Conservation (phyloP, 371 early-diverging fungal genomes). For the Sporodiniella umbellata region DNA sequence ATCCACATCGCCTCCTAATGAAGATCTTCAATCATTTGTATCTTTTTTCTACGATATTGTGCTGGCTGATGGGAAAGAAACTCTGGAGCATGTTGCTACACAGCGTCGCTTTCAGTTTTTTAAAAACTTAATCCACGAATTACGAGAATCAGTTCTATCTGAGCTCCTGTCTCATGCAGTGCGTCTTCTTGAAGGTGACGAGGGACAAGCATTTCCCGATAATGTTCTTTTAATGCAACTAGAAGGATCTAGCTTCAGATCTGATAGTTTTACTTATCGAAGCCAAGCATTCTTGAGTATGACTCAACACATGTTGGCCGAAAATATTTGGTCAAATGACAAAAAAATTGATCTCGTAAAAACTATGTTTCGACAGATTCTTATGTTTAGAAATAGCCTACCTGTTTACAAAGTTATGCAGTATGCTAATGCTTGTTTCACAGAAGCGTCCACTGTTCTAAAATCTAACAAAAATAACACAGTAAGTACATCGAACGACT, state of each 20-base stretch:
- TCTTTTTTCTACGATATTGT: slow-evolving; percentile 54
- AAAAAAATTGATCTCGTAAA: slow-evolving; percentile 53
- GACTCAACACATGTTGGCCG: slow-evolving; percentile 53
- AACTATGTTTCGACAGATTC: slow-evolving; percentile 47
- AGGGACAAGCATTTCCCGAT: slow-evolving; percentile 33
- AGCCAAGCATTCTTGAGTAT: slow-evolving; percentile 52
- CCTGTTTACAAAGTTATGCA: slow-evolving; percentile 53
- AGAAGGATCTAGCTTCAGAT: slow-evolving; percentile 7
- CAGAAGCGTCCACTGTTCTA: slow-evolving; percentile 44
- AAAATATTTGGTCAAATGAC: slow-evolving; percentile 41
- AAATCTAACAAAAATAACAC: slow-evolving; percentile 32
- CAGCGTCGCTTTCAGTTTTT: slow-evolving; percentile 40
- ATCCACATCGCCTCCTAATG: slow-evolving; percentile 14
- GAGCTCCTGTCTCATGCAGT: slow-evolving; percentile 37
- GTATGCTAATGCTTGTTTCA: slow-evolving; percentile 40
- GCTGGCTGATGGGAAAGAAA: slow-evolving; percentile 39
- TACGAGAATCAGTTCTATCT: slow-evolving; percentile 35
- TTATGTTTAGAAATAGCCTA: slow-evolving; percentile 37
- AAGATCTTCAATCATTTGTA: slow-evolving; percentile 50
- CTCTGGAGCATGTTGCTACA: slow-evolving; percentile 28
- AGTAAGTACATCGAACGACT: slow-evolving; percentile 18
- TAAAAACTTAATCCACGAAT: slow-evolving; percentile 37
- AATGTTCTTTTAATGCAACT: slow-evolving; percentile 39
- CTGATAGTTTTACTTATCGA: slow-evolving; percentile 34
- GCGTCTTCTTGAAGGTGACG: slow-evolving; percentile 33